Evolutionary conservation across 148 eudicot genomes (phyloP), one percentile per base, ranked within the genome.

Genomic region (Talinum fruticosum): DNA sequence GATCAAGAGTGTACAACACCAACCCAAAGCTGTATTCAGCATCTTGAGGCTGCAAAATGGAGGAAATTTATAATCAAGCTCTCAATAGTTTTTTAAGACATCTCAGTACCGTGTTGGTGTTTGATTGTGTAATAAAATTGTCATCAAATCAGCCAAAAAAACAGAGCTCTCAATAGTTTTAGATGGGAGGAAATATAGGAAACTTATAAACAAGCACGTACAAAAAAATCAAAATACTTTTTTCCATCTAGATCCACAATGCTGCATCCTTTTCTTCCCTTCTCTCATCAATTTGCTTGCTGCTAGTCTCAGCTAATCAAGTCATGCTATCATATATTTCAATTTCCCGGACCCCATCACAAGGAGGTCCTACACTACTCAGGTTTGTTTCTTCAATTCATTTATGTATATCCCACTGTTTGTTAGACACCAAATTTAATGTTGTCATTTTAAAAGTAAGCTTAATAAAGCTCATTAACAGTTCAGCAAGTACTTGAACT

Each of bases 11-110:
- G 79, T 90, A 96, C 69, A 96, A 78, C 70, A 86, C 83, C 87
- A 96, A 82, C 62, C 99, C 99, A 53, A 82, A 91, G 86, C 89
- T 91, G 89, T 84, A 91, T 83, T 85, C 85, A 51, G 93, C 97
- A 82, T 96, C 99, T 47, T 85, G 85, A 65, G 87, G 87, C 99
- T 96, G 90, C 74, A 83, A 79, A 5, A 76, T 16, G 33, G 32
- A 72, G 32, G 28, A 53, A 75, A 76, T 28, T 19, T 10, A 53
- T 45, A 12, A 7, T 79, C 10, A 3, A 57, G 7, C 34, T 41
- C 45, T 41, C 45, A 41, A 5, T 41, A 41, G 45, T 41, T 4
- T 41, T 41, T 4, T 41, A 4, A 5, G n/a, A n/a, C n/a, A n/a
- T n/a, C n/a, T n/a, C n/a, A n/a, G n/a, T n/a, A n/a, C n/a, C n/a